These are phyloP conservation scores for Nemophila menziesii DNA, from an alignment of 257 asterid species.

Conservation along the genomic window DNA sequence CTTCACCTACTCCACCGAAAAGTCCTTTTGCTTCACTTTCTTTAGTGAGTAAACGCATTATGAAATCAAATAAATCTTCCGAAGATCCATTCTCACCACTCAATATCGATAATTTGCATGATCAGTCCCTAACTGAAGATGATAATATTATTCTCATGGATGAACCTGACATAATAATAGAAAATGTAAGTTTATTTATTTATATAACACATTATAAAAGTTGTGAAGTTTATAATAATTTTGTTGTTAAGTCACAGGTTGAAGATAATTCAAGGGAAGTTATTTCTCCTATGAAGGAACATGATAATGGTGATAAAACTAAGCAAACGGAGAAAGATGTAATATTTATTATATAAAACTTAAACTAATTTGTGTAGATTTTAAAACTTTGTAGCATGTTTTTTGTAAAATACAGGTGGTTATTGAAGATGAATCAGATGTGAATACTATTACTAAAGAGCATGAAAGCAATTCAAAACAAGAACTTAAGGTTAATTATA, in stretches of 20 bases:
- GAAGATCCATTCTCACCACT: conserved; percentile 55
- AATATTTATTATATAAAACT: conserved; percentile 4
- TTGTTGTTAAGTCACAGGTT: conserved; percentile 16
- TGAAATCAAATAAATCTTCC: conserved; percentile 36
- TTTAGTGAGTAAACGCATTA: conserved; percentile 31
- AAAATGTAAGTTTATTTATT: conserved; percentile 10
- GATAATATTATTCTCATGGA: conserved; percentile 4
- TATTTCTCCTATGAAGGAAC: conserved; percentile 11
- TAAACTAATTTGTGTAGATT: neutral
- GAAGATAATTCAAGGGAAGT: conserved; percentile 4
- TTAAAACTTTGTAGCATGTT: conserved; percentile 2
- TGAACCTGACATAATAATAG: conserved; percentile 1
- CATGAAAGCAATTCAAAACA: conserved; percentile 20
- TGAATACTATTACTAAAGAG: conserved; percentile 21
- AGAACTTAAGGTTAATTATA: conserved; percentile 46
- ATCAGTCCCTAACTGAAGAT: conserved; percentile 21
- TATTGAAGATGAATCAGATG: conserved; percentile 22
- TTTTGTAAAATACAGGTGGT: conserved; percentile 16
- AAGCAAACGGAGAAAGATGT: conserved; percentile 11
- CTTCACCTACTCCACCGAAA: conserved; percentile 64
- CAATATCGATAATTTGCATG: conserved; percentile 33
- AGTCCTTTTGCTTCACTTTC: conserved; percentile 48
- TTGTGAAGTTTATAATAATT: conserved; percentile 1
- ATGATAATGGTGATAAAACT: conserved; percentile 8
- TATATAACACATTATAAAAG: neutral